phyloP scores from a whole-genome alignment of 2,329 filamentous ascomycete species.

The Penicillium sp. region DNA sequence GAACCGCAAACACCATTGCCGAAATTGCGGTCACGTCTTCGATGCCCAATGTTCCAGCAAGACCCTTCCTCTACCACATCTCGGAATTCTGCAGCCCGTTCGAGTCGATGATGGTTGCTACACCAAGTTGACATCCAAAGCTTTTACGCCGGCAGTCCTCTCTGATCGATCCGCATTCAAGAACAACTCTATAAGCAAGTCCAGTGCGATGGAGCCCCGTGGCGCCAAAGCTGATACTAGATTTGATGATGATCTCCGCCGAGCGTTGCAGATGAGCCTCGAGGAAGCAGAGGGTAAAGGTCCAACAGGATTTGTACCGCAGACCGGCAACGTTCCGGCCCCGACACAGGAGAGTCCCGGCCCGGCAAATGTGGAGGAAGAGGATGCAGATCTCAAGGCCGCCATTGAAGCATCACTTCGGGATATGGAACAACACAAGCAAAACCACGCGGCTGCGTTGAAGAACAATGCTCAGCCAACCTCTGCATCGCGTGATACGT shows the following conservation, averaged over 20 bases:
- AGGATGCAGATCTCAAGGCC: conserved; percentile 87
- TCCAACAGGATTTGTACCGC: conserved; percentile 65
- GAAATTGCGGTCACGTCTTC: conserved; percentile 97
- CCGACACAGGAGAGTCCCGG: conserved; percentile 43
- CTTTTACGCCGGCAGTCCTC: conserved; percentile 40
- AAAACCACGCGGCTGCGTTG: conserved; percentile 74
- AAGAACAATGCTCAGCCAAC: conserved; percentile 66
- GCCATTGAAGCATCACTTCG: conserved; percentile 91
- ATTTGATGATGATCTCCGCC: conserved; percentile 92
- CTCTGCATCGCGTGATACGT: conserved; percentile 44
- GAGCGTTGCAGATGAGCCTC: conserved; percentile 90
- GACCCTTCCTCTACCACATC: conserved; percentile 76
- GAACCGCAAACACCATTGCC: conserved; percentile 95
- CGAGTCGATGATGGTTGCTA: conserved; percentile 96
- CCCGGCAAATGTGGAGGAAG: conserved; percentile 55
- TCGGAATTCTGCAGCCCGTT: conserved; percentile 85
- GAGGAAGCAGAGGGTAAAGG: conserved; percentile 79
- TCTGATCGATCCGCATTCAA: conserved; percentile 39
- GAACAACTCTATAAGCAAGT: conserved; percentile 54
- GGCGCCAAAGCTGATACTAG: conserved; percentile 80
- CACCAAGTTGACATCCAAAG: conserved; percentile 74
- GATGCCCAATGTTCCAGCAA: conserved; percentile 93
- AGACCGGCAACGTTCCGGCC: conserved; percentile 44
- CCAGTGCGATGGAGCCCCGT: conserved; percentile 81
- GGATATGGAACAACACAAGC: conserved; percentile 98